Percentiles rank a stretch among this genome's conserved stretches.
Evolutionary conservation across 495 filamentous ascomycete genomes (phyloP).

Genomic region (Evernia prunastri): DNA sequence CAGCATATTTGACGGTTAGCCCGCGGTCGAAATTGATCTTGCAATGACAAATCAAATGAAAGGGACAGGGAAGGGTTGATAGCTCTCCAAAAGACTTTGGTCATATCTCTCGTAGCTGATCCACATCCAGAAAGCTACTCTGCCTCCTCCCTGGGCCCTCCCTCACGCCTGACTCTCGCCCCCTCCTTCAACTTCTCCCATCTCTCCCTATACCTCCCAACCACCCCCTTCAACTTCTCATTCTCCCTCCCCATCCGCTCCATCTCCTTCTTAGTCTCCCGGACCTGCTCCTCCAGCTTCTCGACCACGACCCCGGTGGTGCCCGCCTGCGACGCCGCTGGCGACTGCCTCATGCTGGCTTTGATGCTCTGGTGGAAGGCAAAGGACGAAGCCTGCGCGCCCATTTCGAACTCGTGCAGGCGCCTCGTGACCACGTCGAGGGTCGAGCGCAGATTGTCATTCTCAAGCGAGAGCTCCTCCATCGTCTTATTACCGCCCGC

Average conservation of each 20-base stretch:
- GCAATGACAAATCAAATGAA: neutral
- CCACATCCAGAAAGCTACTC: neutral
- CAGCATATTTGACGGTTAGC: neutral
- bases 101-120: neutral
- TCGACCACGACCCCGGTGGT: conserved; percentile 33
- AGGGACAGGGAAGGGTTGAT: neutral
- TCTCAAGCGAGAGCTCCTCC: conserved; percentile 81
- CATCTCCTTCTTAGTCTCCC: conserved; percentile 52
- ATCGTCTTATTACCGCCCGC: conserved; percentile 46
- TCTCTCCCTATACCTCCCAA: conserved; percentile 64
- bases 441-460: conserved; percentile 63
- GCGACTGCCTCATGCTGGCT: conserved; percentile 47
- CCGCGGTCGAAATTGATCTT: neutral
- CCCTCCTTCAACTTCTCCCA: conserved; percentile 84
- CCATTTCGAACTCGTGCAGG: conserved; percentile 78
- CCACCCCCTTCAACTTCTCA: conserved; percentile 57
- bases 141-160: conserved; percentile 17
- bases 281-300: conserved; percentile 39
- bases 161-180: conserved; percentile 60
- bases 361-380: conserved; percentile 75
- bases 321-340: conserved; percentile 28
- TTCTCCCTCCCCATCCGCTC: conserved; percentile 49
- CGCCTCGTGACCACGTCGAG: conserved; percentile 73
- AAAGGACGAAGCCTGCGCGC: conserved; percentile 71
- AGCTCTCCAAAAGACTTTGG: neutral